Percentiles rank a stretch among this genome's conserved stretches.
phyloP scores from a whole-genome alignment of 169 alveolate species.

The Toxoplasma gondii region DNA sequence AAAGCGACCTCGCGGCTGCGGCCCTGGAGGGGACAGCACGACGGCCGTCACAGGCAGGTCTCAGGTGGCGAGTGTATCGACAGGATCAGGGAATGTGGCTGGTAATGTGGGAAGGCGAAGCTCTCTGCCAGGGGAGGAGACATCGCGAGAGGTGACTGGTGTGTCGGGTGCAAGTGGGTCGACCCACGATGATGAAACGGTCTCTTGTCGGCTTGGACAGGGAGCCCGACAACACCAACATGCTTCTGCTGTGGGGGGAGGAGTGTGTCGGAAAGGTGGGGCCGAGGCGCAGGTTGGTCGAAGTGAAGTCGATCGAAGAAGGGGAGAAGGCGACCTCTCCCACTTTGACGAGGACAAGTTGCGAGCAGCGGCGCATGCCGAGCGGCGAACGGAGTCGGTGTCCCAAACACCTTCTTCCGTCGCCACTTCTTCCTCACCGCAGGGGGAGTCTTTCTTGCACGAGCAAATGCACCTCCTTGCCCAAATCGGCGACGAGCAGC shows the following conservation, averaged over 20 bases:
- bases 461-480: neutral
- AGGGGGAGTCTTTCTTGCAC: neutral
- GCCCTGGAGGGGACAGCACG: no score
- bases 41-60: no score
- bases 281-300: neutral
- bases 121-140: no score
- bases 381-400: neutral
- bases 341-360: neutral
- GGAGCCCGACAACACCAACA: no score
- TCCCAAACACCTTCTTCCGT: neutral
- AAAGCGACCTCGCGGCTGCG: no score
- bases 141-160: no score
- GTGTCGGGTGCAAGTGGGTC: no score
- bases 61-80: no score
- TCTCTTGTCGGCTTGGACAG: no score
- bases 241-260: neutral
- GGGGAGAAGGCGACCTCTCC: neutral
- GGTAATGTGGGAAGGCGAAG: no score
- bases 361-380: neutral
- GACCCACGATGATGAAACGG: no score
- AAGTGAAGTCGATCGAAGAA: neutral
- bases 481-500: slow-evolving; percentile 22
- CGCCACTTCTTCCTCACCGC: neutral
- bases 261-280: neutral
- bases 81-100: no score